A percentile compares a stretch with the other conserved stretches of the same genome.
phyloP scores from a whole-genome alignment of 176 grass and related monocot genomes.

The Zea mays region Zm-B73-REFERENCE-NAM-5.0 NC_050096.1:69562501-69563000 shows the following conservation, averaged over 20 bases:
- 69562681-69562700: neutral
- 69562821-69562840: neutral
- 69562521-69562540: neutral
- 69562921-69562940: no score
- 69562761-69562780: neutral
- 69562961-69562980: no score
- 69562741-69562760: neutral
- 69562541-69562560: neutral
- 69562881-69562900: neutral
- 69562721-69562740: neutral
- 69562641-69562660: slow-evolving; percentile 14
- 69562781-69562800: neutral
- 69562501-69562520: neutral
- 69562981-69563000: no score
- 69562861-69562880: neutral
- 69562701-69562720: neutral
- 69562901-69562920: neutral
- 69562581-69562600: slow-evolving; percentile 5
- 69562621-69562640: neutral
- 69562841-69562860: neutral
- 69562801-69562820: neutral
- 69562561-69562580: neutral
- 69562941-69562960: no score
- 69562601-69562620: neutral
- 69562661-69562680: neutral